Evolutionary conservation across 2,329 filamentous ascomycete genomes (phyloP).

Genomic region (Aspergillus ustus): DNA sequence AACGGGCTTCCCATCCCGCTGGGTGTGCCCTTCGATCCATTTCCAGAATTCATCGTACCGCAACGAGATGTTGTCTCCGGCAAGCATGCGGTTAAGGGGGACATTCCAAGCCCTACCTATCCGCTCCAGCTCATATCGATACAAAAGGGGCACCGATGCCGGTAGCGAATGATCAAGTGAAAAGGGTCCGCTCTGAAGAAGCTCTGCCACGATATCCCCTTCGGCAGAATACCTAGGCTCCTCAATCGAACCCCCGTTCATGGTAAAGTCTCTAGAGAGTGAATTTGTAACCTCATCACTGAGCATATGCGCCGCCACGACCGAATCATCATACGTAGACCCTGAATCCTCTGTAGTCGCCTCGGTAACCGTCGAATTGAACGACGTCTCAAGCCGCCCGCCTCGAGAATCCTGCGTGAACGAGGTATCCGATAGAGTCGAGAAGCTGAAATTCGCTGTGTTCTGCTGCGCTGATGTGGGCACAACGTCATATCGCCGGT

Average conservation of each 20-base stretch:
- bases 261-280: not conserved
- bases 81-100: constrained; percentile 34
- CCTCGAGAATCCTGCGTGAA: constrained; percentile 23
- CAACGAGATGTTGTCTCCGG: constrained; percentile 29
- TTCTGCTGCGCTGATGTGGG: constrained; percentile 15
- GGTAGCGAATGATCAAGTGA: constrained; percentile 32
- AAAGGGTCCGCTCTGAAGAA: constrained; percentile 44
- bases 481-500: constrained; percentile 25
- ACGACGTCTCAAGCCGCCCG: constrained; percentile 28
- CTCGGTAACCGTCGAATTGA: constrained; percentile 33
- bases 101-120: constrained; percentile 37
- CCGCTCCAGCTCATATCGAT: constrained; percentile 45
- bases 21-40: constrained; percentile 33
- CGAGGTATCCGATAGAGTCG: constrained; percentile 23
- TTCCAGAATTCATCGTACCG: constrained; percentile 40
- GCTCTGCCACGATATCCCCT: constrained; percentile 32
- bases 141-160: constrained; percentile 36
- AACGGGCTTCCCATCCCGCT: constrained; percentile 28
- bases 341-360: constrained; percentile 29
- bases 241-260: not conserved
- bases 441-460: constrained; percentile 29
- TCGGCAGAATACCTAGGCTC: constrained; percentile 22
- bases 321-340: constrained; percentile 34
- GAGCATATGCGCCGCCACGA: constrained; percentile 28
- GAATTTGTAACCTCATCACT: constrained; percentile 17